Evolutionary conservation across 1,284 basidiomycete genomes (phyloP).

Genomic region (Wolfiporia cocos): DNA sequence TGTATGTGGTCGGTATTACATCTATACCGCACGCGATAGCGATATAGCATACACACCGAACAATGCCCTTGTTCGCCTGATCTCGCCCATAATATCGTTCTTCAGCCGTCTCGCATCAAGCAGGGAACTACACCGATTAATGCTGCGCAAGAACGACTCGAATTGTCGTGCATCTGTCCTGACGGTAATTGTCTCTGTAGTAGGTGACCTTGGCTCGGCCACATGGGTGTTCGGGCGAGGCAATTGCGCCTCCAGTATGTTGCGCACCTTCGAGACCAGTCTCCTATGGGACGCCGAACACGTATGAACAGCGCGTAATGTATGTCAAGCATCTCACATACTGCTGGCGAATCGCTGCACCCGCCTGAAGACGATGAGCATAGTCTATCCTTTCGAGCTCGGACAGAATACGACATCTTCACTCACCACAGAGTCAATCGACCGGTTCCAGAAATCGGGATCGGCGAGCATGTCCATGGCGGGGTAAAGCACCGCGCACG

Average conservation of each 20-base stretch:
- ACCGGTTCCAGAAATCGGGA: slow-evolving; percentile 94
- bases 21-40: no score
- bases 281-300: slow-evolving; percentile 39
- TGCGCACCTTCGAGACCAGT: slow-evolving; percentile 78
- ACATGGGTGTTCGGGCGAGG: slow-evolving; percentile 42
- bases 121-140: slow-evolving; percentile 74
- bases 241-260: slow-evolving; percentile 77
- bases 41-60: slow-evolving; percentile 56
- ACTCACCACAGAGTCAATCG: slow-evolving; percentile 85
- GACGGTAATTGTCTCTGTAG: slow-evolving; percentile 68
- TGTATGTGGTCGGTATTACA: slow-evolving; percentile 20
- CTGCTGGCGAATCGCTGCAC: slow-evolving; percentile 88
- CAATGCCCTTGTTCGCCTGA: slow-evolving; percentile 67
- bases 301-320: background rate
- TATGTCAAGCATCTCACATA: slow-evolving; percentile 30
- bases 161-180: slow-evolving; percentile 78
- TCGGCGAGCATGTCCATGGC: slow-evolving; percentile 90
- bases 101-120: slow-evolving; percentile 86
- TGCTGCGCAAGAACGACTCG: slow-evolving; percentile 84
- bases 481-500: slow-evolving; percentile 80
- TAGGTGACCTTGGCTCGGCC: slow-evolving; percentile 28
- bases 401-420: no score
- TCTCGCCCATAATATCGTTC: slow-evolving; percentile 86
- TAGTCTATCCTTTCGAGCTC: background rate
- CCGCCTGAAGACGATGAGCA: slow-evolving; percentile 50